Percentiles rank a stretch among this genome's conserved stretches.
phyloP scores from a whole-genome alignment of 805 yeast genomes.

The Dipodascus albidus region DNA sequence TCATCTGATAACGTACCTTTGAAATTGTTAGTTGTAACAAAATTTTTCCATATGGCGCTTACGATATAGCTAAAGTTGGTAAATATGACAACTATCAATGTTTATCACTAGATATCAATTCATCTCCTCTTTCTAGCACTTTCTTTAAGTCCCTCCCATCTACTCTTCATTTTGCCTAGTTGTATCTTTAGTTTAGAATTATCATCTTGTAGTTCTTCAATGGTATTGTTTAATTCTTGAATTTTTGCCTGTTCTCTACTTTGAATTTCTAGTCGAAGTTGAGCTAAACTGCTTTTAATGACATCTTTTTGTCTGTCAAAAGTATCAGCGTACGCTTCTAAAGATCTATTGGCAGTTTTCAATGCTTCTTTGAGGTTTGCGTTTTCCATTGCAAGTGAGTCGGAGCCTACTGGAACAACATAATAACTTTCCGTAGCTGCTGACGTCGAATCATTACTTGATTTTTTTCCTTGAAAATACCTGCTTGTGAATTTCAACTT shows the following conservation, averaged over 20 bases:
- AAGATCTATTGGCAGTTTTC: conserved; percentile 13
- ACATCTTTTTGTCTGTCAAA: conserved; percentile 21
- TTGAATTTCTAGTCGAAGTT: conserved; percentile 28
- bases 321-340: conserved; percentile 21
- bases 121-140: conserved; percentile 46
- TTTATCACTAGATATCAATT: too few species aligned
- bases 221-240: conserved; percentile 26
- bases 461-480: background rate
- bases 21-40: too few species aligned
- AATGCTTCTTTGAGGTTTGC: conserved; percentile 24
- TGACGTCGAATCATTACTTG: conserved; percentile 6
- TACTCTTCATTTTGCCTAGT: conserved; percentile 38
- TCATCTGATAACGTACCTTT: too few species aligned
- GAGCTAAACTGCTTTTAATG: conserved; percentile 21
- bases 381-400: conserved; percentile 22
- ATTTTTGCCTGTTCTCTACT: conserved; percentile 27
- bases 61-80: too few species aligned
- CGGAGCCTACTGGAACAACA: conserved; percentile 25
- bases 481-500: conserved; percentile 4
- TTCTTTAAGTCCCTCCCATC: conserved; percentile 59
- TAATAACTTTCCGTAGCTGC: conserved; percentile 21
- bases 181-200: conserved; percentile 39
- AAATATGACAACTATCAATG: too few species aligned
- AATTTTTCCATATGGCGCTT: too few species aligned
- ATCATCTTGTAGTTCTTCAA: conserved; percentile 30